Conservation (phyloP, 805 yeast species). For the Wickerhamomyces bisporus region DNA sequence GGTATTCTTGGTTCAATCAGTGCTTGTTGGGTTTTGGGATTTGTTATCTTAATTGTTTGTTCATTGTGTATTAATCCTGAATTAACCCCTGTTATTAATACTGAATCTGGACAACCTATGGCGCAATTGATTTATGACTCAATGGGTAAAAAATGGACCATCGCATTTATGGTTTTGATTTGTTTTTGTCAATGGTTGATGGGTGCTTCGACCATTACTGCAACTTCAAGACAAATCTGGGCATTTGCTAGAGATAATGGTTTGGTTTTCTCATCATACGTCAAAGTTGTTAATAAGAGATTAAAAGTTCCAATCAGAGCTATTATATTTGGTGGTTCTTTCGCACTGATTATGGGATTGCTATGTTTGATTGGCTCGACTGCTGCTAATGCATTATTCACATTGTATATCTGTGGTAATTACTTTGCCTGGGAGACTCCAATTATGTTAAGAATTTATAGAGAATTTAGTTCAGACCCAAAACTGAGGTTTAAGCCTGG, state of each 20-base stretch:
- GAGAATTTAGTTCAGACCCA: constrained; percentile 30
- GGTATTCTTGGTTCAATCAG: constrained; percentile 57
- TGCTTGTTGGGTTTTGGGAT: constrained; percentile 54
- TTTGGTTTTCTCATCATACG: constrained; percentile 48
- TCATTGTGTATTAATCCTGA: constrained; percentile 46
- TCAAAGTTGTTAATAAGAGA: constrained; percentile 49
- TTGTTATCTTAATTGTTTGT: constrained; percentile 46
- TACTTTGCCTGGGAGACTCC: constrained; percentile 62
- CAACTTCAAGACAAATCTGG: constrained; percentile 67
- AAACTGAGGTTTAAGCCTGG: constrained; percentile 48
- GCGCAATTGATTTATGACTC: constrained; percentile 60
- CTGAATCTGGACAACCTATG: constrained; percentile 52
- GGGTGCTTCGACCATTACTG: constrained; percentile 60
- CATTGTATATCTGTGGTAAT: constrained; percentile 58
- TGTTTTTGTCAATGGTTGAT: constrained; percentile 57
- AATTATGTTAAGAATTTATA: constrained; percentile 43
- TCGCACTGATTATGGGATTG: constrained; percentile 49
- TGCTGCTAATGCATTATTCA: constrained; percentile 66
- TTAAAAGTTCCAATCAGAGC: constrained; percentile 61
- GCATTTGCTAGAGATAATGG: constrained; percentile 78
- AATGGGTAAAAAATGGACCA: constrained; percentile 59
- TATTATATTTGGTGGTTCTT: constrained; percentile 44
- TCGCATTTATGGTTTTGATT: constrained; percentile 56
- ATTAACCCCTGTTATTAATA: constrained; percentile 26
- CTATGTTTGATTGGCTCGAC: constrained; percentile 52